These are phyloP conservation scores for Trametes sanguinea DNA, from an alignment of 768 basidiomycete genomes.

Conservation along the genomic window DNA sequence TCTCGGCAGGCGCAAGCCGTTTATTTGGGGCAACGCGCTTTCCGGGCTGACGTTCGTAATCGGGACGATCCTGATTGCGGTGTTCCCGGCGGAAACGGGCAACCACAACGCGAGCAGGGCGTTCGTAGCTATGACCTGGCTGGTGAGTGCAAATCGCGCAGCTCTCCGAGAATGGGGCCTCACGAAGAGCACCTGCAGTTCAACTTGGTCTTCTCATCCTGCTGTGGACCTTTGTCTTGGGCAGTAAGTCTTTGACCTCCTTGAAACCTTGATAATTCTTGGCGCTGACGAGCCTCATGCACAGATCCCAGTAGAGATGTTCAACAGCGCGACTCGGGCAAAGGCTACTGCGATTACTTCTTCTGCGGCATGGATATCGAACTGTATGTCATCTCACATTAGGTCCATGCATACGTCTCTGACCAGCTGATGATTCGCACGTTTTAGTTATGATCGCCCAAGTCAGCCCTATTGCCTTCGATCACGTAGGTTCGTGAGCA, in stretches of 20 bases:
- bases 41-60: constrained; percentile 29
- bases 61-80: constrained; percentile 29
- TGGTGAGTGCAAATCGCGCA: constrained; percentile 14
- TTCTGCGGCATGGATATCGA: constrained; percentile 30
- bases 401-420: too few relatives aligned
- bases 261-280: too few relatives aligned
- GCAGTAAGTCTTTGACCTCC: constrained; percentile 12
- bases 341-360: constrained; percentile 31
- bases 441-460: constrained; percentile 32
- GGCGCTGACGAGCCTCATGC: too few relatives aligned
- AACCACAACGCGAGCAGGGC: constrained; percentile 28
- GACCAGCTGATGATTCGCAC: not conserved
- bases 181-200: constrained; percentile 13
- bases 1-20: constrained; percentile 26
- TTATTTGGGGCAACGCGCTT: constrained; percentile 29
- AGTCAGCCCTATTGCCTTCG: constrained; percentile 28
- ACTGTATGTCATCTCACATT: constrained; percentile 21
- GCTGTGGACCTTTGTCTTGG: constrained; percentile 29
- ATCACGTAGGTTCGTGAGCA: constrained; percentile 17
- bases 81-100: constrained; percentile 25
- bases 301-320: constrained; percentile 32
- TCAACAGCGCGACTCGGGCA: constrained; percentile 30
- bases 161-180: too few relatives aligned
- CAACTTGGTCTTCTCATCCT: constrained; percentile 29
- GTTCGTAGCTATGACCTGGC: constrained; percentile 32